phyloP scores from a whole-genome alignment of 495 filamentous ascomycete species.

The Penicillium goetzii region DNA sequence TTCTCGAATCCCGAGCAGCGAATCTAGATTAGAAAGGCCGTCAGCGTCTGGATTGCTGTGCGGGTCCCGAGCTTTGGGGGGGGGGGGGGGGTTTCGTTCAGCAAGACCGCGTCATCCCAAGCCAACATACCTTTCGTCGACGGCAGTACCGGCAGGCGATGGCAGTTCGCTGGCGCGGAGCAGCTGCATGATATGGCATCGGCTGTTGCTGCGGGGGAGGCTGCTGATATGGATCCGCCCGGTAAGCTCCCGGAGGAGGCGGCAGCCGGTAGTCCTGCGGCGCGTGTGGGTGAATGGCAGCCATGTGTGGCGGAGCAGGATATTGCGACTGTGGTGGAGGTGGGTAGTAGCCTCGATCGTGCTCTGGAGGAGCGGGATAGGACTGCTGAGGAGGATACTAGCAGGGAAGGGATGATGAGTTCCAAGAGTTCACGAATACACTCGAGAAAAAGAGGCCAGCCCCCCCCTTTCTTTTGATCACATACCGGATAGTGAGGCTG shows the following conservation, averaged over 20 bases:
- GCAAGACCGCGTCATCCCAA: neutral
- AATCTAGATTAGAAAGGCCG: slow-evolving; percentile 55
- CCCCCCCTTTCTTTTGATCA: slow-evolving; percentile 1
- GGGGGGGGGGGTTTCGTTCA: neutral
- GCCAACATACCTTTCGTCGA: slow-evolving; percentile 69
- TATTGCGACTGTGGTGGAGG: slow-evolving; percentile 39
- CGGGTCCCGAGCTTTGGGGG: neutral
- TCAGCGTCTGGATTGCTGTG: neutral
- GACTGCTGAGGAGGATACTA: slow-evolving; percentile 45
- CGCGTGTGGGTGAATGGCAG: slow-evolving; percentile 42
- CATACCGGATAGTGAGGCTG: slow-evolving; percentile 51
- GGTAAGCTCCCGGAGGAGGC: slow-evolving; percentile 46
- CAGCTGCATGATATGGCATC: slow-evolving; percentile 66
- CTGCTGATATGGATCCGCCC: slow-evolving; percentile 50
- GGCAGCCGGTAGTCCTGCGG: slow-evolving; percentile 48
- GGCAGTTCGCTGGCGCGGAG: slow-evolving; percentile 77
- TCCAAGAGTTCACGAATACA: neutral
- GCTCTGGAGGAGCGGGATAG: slow-evolving; percentile 35
- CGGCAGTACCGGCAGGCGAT: slow-evolving; percentile 87
- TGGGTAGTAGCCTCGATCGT: slow-evolving; percentile 47
- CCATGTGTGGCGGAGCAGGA: slow-evolving; percentile 47
- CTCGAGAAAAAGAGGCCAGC: neutral
- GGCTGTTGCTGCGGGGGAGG: slow-evolving; percentile 43
- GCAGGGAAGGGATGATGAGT: neutral
- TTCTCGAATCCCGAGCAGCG: slow-evolving; percentile 83